Conservation (phyloP, 257 asterid genomes). For the Forsythia viridissima region DNA sequence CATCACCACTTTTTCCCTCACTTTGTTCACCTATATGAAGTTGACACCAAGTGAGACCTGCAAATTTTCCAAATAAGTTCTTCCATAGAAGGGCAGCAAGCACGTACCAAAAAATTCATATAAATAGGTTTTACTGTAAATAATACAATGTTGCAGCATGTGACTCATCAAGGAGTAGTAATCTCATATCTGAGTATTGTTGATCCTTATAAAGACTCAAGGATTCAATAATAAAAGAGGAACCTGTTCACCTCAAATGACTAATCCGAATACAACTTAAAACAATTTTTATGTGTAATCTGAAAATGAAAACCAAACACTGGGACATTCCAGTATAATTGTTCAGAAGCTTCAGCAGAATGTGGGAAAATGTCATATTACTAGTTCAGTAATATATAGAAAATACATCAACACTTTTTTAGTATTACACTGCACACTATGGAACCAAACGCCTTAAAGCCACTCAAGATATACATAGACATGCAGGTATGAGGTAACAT, state of each 20-base stretch:
- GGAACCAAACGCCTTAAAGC: not conserved
- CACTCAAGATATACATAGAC: not conserved
- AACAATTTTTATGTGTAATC: not conserved
- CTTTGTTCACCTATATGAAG: slow-evolving; percentile 37
- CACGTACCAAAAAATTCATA: not conserved
- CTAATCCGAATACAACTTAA: not conserved
- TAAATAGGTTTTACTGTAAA: not conserved
- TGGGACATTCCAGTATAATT: not conserved
- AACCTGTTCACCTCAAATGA: slow-evolving; percentile 6
- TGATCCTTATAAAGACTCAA: slow-evolving; percentile 8
- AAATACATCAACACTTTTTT: not conserved
- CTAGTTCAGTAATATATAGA: not conserved
- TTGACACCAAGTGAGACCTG: slow-evolving; percentile 53
- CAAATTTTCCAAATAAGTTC: slow-evolving; percentile 23
- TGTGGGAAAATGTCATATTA: not conserved
- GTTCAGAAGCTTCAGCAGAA: not conserved
- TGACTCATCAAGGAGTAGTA: not conserved
- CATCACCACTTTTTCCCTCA: slow-evolving; percentile 38
- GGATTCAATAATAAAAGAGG: not conserved
- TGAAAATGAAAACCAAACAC: not conserved
- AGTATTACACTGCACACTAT: not conserved
- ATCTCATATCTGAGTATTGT: not conserved
- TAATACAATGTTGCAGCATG: not conserved
- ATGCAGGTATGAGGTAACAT: slow-evolving; percentile 3
- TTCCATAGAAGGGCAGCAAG: slow-evolving; percentile 9